phyloP scores from a whole-genome alignment of 2,329 filamentous ascomycete species.

The Paecilomyces dactylethromorphus region DNA sequence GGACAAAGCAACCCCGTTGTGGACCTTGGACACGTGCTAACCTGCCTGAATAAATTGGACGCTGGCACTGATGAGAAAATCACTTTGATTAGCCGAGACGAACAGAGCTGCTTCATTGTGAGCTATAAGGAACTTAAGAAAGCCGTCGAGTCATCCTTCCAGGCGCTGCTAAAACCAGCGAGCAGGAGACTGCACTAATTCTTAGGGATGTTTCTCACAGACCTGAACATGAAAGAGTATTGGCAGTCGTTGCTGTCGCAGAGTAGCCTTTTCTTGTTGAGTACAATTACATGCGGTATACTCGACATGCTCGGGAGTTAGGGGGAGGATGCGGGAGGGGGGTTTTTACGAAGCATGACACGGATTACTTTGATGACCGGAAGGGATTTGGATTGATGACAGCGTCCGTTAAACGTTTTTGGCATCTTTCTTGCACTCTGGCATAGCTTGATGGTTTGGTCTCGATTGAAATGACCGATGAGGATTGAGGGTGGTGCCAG shows the following conservation, averaged over 20 bases:
- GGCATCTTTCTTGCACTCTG: neutral
- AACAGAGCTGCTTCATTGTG: slow-evolving; percentile 81
- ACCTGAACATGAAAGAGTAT: neutral
- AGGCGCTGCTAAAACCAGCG: slow-evolving; percentile 46
- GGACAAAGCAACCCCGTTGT: slow-evolving; percentile 73
- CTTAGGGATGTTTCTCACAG: neutral
- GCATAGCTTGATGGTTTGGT: neutral
- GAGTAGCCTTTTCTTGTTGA: neutral
- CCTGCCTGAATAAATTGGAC: slow-evolving; percentile 85
- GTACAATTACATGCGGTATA: neutral
- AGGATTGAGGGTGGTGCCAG: too few species aligned
- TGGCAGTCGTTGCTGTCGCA: neutral
- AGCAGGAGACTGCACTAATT: slow-evolving; percentile 27
- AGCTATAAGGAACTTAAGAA: slow-evolving; percentile 83
- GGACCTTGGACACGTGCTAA: slow-evolving; percentile 80
- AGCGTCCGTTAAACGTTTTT: neutral
- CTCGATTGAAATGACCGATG: neutral
- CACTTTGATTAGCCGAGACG: slow-evolving; percentile 78
- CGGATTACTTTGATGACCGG: neutral
- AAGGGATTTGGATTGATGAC: neutral
- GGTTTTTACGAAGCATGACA: neutral
- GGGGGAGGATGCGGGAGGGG: neutral
- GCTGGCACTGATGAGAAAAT: slow-evolving; percentile 82
- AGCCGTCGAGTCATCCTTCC: slow-evolving; percentile 55
- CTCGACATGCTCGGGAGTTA: neutral